phyloP scores from a whole-genome alignment of 2,329 filamentous ascomycete genomes.

The Microascus cirrosus region DNA sequence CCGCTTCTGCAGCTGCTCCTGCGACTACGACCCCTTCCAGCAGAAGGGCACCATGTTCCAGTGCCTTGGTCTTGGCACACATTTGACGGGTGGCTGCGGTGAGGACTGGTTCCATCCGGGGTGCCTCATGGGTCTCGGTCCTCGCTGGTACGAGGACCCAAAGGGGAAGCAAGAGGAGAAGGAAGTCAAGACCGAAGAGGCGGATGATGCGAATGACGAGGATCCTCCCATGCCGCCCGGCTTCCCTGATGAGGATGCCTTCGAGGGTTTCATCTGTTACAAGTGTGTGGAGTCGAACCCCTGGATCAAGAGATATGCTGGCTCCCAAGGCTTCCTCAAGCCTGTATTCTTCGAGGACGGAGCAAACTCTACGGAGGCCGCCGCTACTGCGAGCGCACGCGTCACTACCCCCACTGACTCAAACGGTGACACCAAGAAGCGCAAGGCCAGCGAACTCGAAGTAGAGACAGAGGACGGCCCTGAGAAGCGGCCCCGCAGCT shows the following conservation, averaged over 20 bases:
- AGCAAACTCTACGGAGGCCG: slow-evolving; percentile 7
- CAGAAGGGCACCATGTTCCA: slow-evolving; percentile 99
- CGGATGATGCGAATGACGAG: slow-evolving; percentile 22
- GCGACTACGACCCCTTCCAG: slow-evolving; percentile 76
- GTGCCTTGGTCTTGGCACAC: slow-evolving; percentile 73
- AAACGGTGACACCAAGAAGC: slow-evolving; percentile 40
- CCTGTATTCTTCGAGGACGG: slow-evolving; percentile 43
- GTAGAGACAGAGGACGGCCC: slow-evolving; percentile 17
- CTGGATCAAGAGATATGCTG: slow-evolving; percentile 86
- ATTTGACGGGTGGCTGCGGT: slow-evolving; percentile 77
- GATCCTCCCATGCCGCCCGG: slow-evolving; percentile 67
- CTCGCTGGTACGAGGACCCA: slow-evolving; percentile 56
- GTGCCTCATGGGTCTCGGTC: slow-evolving; percentile 71
- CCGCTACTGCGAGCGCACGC: background rate
- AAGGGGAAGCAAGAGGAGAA: slow-evolving; percentile 14
- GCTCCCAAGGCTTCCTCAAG: slow-evolving; percentile 65
- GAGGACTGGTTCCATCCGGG: slow-evolving; percentile 98
- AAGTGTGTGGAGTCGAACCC: slow-evolving; percentile 81
- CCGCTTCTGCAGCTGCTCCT: slow-evolving; percentile 78
- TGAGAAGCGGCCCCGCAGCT: slow-evolving; percentile 42
- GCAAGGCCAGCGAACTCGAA: slow-evolving; percentile 45
- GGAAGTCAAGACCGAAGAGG: slow-evolving; percentile 4
- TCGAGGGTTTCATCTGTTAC: slow-evolving; percentile 86
- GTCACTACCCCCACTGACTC: background rate
- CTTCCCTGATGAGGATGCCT: slow-evolving; percentile 81